Evolutionary conservation across 2,329 filamentous ascomycete genomes (phyloP).

Genomic region (Calonectria hongkongensis): DNA sequence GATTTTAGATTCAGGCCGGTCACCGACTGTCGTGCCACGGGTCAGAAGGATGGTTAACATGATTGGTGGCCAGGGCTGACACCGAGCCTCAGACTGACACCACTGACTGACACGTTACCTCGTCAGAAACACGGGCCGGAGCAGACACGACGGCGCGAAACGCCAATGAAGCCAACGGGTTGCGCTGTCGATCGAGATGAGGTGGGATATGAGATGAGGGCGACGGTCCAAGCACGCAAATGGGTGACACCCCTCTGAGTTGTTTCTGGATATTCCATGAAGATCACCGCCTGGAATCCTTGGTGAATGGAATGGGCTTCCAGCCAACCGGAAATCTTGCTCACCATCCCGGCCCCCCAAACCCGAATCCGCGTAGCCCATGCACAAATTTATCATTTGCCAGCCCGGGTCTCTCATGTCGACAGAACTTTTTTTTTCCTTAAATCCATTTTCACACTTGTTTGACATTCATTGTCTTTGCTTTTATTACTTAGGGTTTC

Average conservation of each 20-base stretch:
- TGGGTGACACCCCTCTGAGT: constrained; percentile 10
- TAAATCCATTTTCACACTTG: background rate
- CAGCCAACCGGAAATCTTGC: constrained; percentile 40
- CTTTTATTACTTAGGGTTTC: constrained; percentile 3
- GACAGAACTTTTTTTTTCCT: background rate
- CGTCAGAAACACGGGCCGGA: constrained; percentile 26
- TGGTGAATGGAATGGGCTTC: constrained; percentile 33
- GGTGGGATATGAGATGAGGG: constrained; percentile 21
- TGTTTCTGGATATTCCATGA: constrained; percentile 25
- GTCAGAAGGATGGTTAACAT: constrained; percentile 31
- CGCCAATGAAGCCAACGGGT: constrained; percentile 35
- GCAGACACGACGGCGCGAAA: constrained; percentile 24
- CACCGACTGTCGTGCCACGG: constrained; percentile 32
- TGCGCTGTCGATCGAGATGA: constrained; percentile 32
- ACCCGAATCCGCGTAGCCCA: constrained; percentile 23
- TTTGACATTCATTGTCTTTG: background rate
- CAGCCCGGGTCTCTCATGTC: constrained; percentile 17
- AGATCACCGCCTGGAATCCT: constrained; percentile 28
- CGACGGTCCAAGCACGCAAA: background rate
- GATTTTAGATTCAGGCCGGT: constrained; percentile 36
- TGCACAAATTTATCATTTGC: constrained; percentile 24
- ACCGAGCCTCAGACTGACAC: constrained; percentile 36
- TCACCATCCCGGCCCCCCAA: constrained; percentile 31
- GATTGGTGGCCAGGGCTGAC: constrained; percentile 39
- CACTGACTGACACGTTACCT: constrained; percentile 40